phyloP scores from a whole-genome alignment of 495 filamentous ascomycete species.

The Diplogelasinospora grovesii region DNA sequence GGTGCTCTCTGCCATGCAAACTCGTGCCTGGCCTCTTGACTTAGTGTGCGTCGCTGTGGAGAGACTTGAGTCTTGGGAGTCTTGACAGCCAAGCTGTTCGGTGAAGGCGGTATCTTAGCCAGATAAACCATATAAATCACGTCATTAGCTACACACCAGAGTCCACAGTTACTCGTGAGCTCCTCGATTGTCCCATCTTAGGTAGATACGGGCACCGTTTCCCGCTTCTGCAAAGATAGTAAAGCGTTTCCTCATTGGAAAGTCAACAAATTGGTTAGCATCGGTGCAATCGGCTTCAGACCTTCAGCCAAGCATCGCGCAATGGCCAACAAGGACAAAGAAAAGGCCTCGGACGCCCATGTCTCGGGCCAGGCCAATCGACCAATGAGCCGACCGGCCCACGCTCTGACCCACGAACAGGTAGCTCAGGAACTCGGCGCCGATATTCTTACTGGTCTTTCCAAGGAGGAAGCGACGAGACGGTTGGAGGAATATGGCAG shows the following conservation, averaged over 20 bases:
- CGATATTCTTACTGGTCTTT: conserved; percentile 44
- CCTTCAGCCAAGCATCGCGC: background rate
- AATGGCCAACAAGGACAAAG: conserved; percentile 10
- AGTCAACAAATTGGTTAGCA: background rate
- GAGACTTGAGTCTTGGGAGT: no score
- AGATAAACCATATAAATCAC: no score
- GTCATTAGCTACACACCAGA: no score
- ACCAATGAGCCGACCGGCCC: conserved; percentile 54
- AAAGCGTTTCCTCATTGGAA: background rate
- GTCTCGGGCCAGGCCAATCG: conserved; percentile 49
- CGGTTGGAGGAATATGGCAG: conserved; percentile 39
- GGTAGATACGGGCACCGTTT: no score
- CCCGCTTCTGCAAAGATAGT: no score
- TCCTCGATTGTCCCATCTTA: no score
- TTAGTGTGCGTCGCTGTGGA: no score
- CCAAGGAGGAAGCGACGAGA: conserved; percentile 28
- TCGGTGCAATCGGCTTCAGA: background rate
- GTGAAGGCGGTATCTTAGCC: no score
- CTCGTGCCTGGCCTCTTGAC: no score
- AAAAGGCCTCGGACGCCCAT: conserved; percentile 25
- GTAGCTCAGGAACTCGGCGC: conserved; percentile 52
- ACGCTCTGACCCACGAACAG: conserved; percentile 50
- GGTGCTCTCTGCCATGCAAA: no score
- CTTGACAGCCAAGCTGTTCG: no score
- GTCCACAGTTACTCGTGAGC: no score